Percentiles rank a stretch among this genome's conserved stretches.
These are phyloP conservation scores for Musa troglodytarum DNA, from an alignment of 176 grass and related monocot genomes.

Conservation along the genomic window DNA sequence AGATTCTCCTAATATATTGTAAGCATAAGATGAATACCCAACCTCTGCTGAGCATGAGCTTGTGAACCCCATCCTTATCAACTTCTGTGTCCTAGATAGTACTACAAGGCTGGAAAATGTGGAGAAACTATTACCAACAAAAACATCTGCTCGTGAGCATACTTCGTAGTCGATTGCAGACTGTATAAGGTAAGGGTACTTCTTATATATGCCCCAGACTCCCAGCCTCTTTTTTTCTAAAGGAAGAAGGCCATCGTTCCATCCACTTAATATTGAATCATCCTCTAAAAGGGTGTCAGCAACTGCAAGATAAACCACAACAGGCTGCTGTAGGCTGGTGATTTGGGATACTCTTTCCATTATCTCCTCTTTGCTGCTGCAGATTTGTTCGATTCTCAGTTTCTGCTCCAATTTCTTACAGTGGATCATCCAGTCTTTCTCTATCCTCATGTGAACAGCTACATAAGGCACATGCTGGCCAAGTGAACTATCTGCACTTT, in stretches of 20 bases:
- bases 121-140: no score
- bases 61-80: slow-evolving; percentile 54
- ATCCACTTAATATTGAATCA: slow-evolving; percentile 75
- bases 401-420: slow-evolving; percentile 94
- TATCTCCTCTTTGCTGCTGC: slow-evolving; percentile 89
- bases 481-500: slow-evolving; percentile 1
- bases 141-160: no score
- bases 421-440: slow-evolving; percentile 99
- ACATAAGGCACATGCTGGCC: slow-evolving; percentile 19
- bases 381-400: slow-evolving; percentile 60
- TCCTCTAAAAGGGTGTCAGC: slow-evolving; percentile 91
- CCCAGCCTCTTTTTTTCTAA: slow-evolving; percentile 87
- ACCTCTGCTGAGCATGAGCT: no score
- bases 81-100: slow-evolving; percentile 66
- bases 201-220: slow-evolving; percentile 59
- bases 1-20: slow-evolving; percentile 58
- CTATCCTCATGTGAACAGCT: slow-evolving; percentile 87
- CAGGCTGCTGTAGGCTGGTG: slow-evolving; percentile 21
- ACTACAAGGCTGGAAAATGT: slow-evolving; percentile 24
- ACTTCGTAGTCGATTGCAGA: slow-evolving; percentile 98
- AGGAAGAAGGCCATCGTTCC: slow-evolving; percentile 78
- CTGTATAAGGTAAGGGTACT: slow-evolving; percentile 86
- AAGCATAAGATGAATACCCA: slow-evolving; percentile 41
- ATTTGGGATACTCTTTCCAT: slow-evolving; percentile 87
- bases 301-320: slow-evolving; percentile 76